Conservation (phyloP, 2,329 filamentous ascomycete species). For the Aspergillus flavus region DNA sequence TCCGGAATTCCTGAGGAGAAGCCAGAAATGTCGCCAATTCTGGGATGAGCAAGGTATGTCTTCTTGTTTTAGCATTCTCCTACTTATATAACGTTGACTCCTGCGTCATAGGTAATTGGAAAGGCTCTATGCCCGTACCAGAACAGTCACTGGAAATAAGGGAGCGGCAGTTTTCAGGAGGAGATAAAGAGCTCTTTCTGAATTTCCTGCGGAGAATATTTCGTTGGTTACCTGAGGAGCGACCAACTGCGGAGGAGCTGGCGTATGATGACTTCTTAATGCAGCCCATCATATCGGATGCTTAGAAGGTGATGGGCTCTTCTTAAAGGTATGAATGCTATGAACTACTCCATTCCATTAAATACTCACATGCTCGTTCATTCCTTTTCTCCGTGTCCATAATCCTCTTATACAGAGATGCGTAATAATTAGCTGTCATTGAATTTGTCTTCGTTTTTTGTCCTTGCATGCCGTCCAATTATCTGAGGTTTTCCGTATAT, state of each 20-base stretch:
- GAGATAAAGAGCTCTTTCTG: constrained; percentile 31
- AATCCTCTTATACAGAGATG: too few species aligned
- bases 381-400: too few species aligned
- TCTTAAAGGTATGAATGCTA: too few species aligned
- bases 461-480: too few species aligned
- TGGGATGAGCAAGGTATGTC: constrained; percentile 22
- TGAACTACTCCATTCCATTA: too few species aligned
- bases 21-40: constrained; percentile 13
- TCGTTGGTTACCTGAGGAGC: constrained; percentile 35
- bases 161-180: constrained; percentile 26
- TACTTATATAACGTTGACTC: not conserved
- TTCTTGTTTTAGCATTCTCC: too few species aligned
- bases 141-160: constrained; percentile 26
- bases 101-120: constrained; percentile 29
- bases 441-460: too few species aligned
- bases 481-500: too few species aligned
- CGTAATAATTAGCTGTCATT: too few species aligned
- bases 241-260: constrained; percentile 32
- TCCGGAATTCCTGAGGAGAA: constrained; percentile 17
- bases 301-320: too few species aligned
- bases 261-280: constrained; percentile 25
- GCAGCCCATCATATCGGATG: constrained; percentile 27
- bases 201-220: constrained; percentile 35
- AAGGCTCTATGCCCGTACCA: constrained; percentile 27
- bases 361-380: too few species aligned